Conservation (phyloP, 345 rosid genomes). For the Hibiscus syriacus region DNA sequence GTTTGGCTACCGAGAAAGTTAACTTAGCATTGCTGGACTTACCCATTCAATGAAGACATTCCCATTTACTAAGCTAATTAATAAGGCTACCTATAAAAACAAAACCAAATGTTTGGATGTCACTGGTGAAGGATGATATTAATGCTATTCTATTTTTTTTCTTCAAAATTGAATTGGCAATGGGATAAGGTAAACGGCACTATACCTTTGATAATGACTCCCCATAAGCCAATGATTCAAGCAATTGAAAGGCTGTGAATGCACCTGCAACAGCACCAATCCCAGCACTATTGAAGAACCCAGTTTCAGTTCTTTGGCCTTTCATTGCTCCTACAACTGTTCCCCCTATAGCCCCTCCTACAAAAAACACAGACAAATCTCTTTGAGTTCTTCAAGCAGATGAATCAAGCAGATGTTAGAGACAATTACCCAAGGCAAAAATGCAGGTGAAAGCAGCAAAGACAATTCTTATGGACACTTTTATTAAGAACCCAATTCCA, state of each 20-base stretch:
- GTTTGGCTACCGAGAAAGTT: neutral
- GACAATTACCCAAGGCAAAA: slow-evolving; percentile 37
- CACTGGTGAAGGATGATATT: too few relatives aligned
- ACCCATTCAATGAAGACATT: slow-evolving; percentile 70
- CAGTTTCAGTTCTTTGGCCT: slow-evolving; percentile 82
- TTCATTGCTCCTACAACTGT: slow-evolving; percentile 57
- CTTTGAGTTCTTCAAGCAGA: neutral
- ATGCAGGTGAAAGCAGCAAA: slow-evolving; percentile 42
- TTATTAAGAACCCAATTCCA: slow-evolving; percentile 14
- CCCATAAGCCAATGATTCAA: slow-evolving; percentile 38
- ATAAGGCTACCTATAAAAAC: slow-evolving; percentile 40
- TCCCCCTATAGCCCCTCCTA: slow-evolving; percentile 68
- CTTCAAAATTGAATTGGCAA: neutral
- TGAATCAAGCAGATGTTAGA: neutral
- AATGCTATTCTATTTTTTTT: too few relatives aligned
- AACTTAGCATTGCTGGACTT: slow-evolving; percentile 62
- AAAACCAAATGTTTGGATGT: too few relatives aligned
- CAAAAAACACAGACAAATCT: neutral
- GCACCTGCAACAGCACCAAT: slow-evolving; percentile 73
- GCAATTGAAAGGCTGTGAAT: slow-evolving; percentile 52
- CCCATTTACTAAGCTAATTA: slow-evolving; percentile 57
- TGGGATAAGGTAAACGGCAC: neutral
- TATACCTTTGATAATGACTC: slow-evolving; percentile 65
- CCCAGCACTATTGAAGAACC: slow-evolving; percentile 51
- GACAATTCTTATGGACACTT: slow-evolving; percentile 20